Conservation (phyloP, 768 basidiomycete genomes). For the Pleurotus salmoneostramineus region DNA sequence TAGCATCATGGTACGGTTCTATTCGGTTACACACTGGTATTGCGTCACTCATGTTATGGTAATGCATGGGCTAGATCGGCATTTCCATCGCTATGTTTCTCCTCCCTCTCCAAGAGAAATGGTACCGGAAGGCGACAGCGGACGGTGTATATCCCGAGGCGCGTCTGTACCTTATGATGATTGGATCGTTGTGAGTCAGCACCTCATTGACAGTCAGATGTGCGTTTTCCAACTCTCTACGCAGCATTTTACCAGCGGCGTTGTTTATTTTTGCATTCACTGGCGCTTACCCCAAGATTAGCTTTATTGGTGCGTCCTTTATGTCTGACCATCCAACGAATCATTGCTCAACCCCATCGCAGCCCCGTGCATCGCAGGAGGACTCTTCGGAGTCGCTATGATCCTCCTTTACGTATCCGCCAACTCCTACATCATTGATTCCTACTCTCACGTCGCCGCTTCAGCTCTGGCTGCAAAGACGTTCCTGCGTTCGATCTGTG, state of each 20-base stretch:
- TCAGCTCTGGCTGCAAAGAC: slow-evolving; percentile 44
- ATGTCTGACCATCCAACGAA: background rate
- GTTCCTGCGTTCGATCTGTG: slow-evolving; percentile 30
- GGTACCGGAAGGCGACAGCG: slow-evolving; percentile 25
- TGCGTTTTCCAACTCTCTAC: background rate
- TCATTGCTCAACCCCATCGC: background rate
- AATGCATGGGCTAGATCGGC: slow-evolving; percentile 23
- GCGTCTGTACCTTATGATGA: slow-evolving; percentile 36
- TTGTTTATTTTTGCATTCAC: slow-evolving; percentile 44
- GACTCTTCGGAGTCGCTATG: slow-evolving; percentile 36
- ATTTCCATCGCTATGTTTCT: slow-evolving; percentile 25
- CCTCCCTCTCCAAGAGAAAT: slow-evolving; percentile 29
- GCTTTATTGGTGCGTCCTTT: slow-evolving; percentile 29
- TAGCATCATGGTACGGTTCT: slow-evolving; percentile 33
- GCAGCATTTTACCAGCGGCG: slow-evolving; percentile 31
- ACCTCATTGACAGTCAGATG: no score
- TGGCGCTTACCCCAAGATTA: slow-evolving; percentile 32
- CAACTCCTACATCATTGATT: slow-evolving; percentile 42
- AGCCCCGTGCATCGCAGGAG: slow-evolving; percentile 31
- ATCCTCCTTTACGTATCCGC: slow-evolving; percentile 39
- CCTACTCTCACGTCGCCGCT: slow-evolving; percentile 36
- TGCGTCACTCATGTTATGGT: background rate
- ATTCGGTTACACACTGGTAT: background rate
- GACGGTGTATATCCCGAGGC: slow-evolving; percentile 39
- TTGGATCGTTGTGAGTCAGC: slow-evolving; percentile 29